Percentiles rank a stretch among this genome's conserved stretches.
Evolutionary conservation across 177 flowering plant genomes (phyloP).

Genomic region (Vitis hybrid): DNA sequence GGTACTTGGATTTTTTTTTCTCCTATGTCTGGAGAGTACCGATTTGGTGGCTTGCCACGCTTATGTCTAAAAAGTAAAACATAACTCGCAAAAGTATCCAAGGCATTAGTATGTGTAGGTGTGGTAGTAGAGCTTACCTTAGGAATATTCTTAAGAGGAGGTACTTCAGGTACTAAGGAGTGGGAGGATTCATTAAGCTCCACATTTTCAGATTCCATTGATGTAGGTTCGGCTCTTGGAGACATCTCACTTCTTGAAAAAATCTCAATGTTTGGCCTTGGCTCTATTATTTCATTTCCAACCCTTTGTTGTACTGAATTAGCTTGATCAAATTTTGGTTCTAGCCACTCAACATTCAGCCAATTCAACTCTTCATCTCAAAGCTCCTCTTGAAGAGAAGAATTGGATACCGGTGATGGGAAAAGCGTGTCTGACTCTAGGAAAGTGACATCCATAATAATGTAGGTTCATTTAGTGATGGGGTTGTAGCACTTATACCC

Average conservation of each 20-base stretch:
- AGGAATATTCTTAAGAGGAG: too few relatives aligned
- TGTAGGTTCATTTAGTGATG: neutral
- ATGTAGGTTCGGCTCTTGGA: neutral
- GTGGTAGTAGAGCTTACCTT: neutral
- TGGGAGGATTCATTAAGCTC: neutral
- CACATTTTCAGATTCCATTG: neutral
- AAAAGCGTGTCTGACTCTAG: neutral
- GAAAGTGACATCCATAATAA: constrained; percentile 7
- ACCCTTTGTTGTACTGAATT: too few relatives aligned
- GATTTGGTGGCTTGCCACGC: neutral
- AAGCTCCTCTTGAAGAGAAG: constrained; percentile 1
- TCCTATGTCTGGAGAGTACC: neutral
- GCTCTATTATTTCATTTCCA: too few relatives aligned
- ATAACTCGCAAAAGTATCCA: neutral
- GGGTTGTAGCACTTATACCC: neutral
- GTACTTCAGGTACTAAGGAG: neutral
- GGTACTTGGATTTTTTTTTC: neutral
- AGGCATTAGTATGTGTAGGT: neutral
- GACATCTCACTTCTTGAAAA: neutral
- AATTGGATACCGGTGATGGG: neutral
- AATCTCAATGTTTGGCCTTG: neutral
- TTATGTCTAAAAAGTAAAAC: neutral
- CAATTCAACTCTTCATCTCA: neutral
- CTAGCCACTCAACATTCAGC: neutral
- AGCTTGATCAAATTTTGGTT: too few relatives aligned